A percentile compares a stretch with the other conserved stretches of the same genome.
Conservation (phyloP, 306 rosid species). For the Rubus parviflorus region DNA sequence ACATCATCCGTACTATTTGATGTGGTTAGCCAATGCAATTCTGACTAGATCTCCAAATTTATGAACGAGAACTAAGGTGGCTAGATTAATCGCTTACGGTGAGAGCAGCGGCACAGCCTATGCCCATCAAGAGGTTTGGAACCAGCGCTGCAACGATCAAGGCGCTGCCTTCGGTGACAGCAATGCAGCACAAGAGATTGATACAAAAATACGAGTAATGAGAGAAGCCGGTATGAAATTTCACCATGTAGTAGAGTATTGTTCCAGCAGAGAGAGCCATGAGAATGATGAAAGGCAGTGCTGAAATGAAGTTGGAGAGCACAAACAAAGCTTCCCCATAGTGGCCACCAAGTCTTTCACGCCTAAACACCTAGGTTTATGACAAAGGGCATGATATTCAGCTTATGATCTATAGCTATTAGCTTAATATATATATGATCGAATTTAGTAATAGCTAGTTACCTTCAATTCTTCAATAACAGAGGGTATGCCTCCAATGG, state of each 20-base stretch:
- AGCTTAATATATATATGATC: background rate
- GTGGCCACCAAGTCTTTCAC: constrained; percentile 50
- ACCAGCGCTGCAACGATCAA: constrained; percentile 39
- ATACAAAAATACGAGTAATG: constrained; percentile 44
- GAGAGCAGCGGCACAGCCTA: constrained; percentile 36
- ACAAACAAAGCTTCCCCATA: constrained; percentile 49
- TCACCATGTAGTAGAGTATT: constrained; percentile 44
- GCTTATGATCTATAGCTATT: too few relatives aligned
- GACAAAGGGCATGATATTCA: background rate
- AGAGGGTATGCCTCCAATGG: constrained; percentile 31
- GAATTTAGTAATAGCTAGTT: background rate
- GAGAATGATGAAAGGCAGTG: constrained; percentile 46
- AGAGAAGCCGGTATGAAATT: constrained; percentile 42
- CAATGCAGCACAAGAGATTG: constrained; percentile 43
- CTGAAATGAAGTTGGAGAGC: constrained; percentile 42
- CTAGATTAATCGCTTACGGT: constrained; percentile 31
- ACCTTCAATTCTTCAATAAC: constrained; percentile 28
- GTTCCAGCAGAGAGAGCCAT: constrained; percentile 44
- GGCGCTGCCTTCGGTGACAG: constrained; percentile 36
- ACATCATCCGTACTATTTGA: background rate
- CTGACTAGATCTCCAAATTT: too few relatives aligned
- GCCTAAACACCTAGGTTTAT: constrained; percentile 37
- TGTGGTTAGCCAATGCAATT: background rate
- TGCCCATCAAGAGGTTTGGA: constrained; percentile 41
- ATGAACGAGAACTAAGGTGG: too few relatives aligned